Conservation (phyloP, 169 alveolate genomes). For the Eimeria praecox region DNA sequence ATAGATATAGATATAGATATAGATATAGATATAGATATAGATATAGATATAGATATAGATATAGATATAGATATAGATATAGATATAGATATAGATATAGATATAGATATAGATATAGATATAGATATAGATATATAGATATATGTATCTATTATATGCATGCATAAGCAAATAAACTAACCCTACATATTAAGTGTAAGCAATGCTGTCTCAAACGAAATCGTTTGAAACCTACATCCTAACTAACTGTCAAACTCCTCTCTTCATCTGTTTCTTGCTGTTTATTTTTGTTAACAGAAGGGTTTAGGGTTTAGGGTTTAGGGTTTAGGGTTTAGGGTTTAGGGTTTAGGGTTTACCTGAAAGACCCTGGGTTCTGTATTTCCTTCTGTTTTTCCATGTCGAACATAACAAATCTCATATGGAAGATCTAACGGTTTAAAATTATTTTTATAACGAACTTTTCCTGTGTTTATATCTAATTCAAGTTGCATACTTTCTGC, state of each 20-base stretch:
- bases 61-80: background rate
- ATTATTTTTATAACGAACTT: background rate
- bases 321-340: constrained; percentile 3
- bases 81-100: too few relatives aligned
- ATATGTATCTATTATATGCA: too few relatives aligned
- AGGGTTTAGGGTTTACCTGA: constrained; percentile 44
- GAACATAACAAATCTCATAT: constrained; percentile 50
- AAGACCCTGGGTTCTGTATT: constrained; percentile 77
- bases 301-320: background rate
- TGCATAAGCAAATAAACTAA: too few relatives aligned
- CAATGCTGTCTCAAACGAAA: too few relatives aligned
- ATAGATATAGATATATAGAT: too few relatives aligned
- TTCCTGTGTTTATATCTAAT: background rate
- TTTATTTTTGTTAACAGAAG: too few relatives aligned
- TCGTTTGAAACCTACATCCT: too few relatives aligned
- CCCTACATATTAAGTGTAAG: too few relatives aligned
- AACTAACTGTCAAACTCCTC: background rate
- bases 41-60: background rate
- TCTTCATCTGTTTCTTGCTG: background rate
- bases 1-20: too few relatives aligned
- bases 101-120: too few relatives aligned
- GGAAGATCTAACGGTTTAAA: constrained; percentile 32
- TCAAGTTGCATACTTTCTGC: background rate
- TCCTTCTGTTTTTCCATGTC: constrained; percentile 80
- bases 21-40: too few relatives aligned